Conservation (phyloP, 78 protist genomes). For the Emiliania huxleyi region DNA sequence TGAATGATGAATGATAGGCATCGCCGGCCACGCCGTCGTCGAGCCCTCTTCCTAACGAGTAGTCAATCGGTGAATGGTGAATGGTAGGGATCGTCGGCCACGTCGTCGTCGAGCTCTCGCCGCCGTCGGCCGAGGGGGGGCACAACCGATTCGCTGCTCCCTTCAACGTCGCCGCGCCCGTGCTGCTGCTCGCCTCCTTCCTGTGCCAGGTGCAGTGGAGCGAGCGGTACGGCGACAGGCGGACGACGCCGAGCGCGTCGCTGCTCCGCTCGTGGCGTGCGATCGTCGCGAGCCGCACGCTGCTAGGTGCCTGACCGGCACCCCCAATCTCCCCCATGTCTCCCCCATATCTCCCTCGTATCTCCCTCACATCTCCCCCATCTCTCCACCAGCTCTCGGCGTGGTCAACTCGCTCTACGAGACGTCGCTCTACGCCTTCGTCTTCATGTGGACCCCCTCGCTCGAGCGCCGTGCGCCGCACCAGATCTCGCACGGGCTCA, state of each 20-base stretch:
- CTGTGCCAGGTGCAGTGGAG: slow-evolving; percentile 50
- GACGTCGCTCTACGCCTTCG: slow-evolving; percentile 89
- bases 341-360: too few relatives aligned
- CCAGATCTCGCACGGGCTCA: slow-evolving; percentile 64
- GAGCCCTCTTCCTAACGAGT: too few relatives aligned
- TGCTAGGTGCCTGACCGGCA: background rate
- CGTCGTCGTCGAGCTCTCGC: too few relatives aligned
- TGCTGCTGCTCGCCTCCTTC: background rate
- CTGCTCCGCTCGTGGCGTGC: background rate
- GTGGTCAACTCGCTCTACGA: slow-evolving; percentile 80
- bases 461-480: slow-evolving; percentile 4
- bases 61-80: too few relatives aligned
- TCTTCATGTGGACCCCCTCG: slow-evolving; percentile 92
- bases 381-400: slow-evolving; percentile 60
- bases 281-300: background rate
- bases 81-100: too few relatives aligned
- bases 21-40: background rate
- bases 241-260: background rate
- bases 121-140: too few relatives aligned
- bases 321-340: too few relatives aligned
- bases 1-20: too few relatives aligned
- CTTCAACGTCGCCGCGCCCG: slow-evolving; percentile 58
- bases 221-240: slow-evolving; percentile 79
- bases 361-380: too few relatives aligned
- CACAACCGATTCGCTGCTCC: slow-evolving; percentile 78